A percentile compares a stretch with the other conserved stretches of the same genome.
phyloP scores from a whole-genome alignment of 441 rosid genomes.

The Brassica hybrid region DNA sequence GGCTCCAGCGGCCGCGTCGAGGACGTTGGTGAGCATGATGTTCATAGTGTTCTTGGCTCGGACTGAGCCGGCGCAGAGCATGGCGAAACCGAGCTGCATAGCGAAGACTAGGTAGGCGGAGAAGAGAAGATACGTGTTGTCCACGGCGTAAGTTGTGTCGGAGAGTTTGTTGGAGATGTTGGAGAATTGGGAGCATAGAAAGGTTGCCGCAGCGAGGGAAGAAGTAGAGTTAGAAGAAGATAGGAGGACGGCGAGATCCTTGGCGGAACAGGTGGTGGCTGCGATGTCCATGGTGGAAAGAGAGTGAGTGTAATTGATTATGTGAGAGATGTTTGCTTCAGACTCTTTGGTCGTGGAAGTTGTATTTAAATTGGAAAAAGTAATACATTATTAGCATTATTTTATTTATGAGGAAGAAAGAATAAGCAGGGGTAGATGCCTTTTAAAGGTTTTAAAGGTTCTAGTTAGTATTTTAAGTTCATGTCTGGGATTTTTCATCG shows the following conservation, averaged over 20 bases:
- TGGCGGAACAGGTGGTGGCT: conserved; percentile 42
- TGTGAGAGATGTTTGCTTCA: conserved; percentile 4
- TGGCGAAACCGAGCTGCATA: conserved; percentile 8
- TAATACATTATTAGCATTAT: not conserved
- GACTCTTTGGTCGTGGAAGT: not conserved
- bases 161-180: conserved; percentile 1
- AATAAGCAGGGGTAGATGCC: not conserved
- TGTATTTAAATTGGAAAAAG: conserved; percentile 10
- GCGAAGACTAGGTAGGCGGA: conserved; percentile 3
- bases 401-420: not conserved
- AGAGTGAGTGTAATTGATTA: conserved; percentile 12
- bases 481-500: not conserved
- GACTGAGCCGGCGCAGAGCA: conserved; percentile 2
- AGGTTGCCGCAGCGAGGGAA: conserved; percentile 34
- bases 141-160: conserved; percentile 1
- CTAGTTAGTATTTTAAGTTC: not conserved
- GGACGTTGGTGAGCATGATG: conserved; percentile 2
- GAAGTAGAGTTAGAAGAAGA: conserved; percentile 34
- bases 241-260: conserved; percentile 44
- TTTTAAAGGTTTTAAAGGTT: conserved; percentile 3
- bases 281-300: conserved; percentile 37
- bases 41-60: conserved; percentile 7
- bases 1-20: conserved; percentile 33
- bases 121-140: not conserved
- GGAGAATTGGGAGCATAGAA: conserved; percentile 45